Conservation (phyloP, 1,284 basidiomycete genomes). For the Pseudozyma sp. region DNA sequence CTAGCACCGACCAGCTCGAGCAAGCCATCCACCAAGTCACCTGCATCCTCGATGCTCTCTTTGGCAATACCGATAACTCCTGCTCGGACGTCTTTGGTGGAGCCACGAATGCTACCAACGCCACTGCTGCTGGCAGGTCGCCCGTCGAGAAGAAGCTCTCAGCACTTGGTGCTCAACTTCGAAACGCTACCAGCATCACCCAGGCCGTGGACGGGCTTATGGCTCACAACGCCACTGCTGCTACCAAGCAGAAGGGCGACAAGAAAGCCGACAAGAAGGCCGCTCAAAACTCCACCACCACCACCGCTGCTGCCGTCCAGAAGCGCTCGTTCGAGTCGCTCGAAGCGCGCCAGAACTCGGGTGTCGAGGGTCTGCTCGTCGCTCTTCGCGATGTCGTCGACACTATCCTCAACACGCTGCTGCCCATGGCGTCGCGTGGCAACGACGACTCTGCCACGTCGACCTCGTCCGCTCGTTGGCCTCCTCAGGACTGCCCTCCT, state of each 20-base stretch:
- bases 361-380: constrained; percentile 45
- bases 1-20: constrained; percentile 32
- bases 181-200: constrained; percentile 43
- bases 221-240: constrained; percentile 12
- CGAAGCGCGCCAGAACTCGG: constrained; percentile 42
- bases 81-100: constrained; percentile 37
- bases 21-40: constrained; percentile 48
- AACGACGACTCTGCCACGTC: constrained; percentile 19
- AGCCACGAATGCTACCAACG: constrained; percentile 38
- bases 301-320: neutral
- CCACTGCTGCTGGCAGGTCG: constrained; percentile 12
- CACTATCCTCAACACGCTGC: constrained; percentile 57
- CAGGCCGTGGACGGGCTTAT: constrained; percentile 36
- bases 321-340: constrained; percentile 31
- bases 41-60: constrained; percentile 51
- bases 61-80: constrained; percentile 39
- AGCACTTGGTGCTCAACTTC: constrained; percentile 25
- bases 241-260: constrained; percentile 12
- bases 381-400: constrained; percentile 50
- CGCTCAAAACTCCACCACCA: constrained; percentile 15
- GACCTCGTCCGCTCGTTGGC: constrained; percentile 24
- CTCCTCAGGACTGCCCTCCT: constrained; percentile 50
- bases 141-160: constrained; percentile 37
- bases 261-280: constrained; percentile 30
- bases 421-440: constrained; percentile 48